phyloP scores from a whole-genome alignment of 192 early-diverging fungal genomes.

The Phlyctochytrium bullatum region DNA sequence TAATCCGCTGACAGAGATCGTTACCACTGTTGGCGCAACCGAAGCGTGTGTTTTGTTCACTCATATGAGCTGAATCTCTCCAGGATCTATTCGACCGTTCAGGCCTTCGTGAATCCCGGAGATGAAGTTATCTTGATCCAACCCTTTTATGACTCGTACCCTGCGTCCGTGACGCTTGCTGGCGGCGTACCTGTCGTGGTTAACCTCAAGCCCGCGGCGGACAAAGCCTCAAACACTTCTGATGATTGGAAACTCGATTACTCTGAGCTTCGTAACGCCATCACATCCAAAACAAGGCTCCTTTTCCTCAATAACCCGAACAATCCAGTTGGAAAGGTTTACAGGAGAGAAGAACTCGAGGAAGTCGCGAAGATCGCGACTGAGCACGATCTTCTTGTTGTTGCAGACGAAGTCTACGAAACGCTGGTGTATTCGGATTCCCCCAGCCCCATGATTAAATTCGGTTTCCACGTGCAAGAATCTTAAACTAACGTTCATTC shows the following conservation, averaged over 20 bases:
- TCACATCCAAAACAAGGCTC: conserved; percentile 77
- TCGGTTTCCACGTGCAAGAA: conserved; percentile 23
- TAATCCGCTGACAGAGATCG: conserved; percentile 76
- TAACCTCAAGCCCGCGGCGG: conserved; percentile 64
- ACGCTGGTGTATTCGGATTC: conserved; percentile 78
- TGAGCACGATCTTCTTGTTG: conserved; percentile 80
- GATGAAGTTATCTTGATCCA: conserved; percentile 92
- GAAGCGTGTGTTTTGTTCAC: conserved; percentile 50
- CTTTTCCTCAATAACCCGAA: conserved; percentile 95
- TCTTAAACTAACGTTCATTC: conserved; percentile 13
- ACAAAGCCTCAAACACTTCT: conserved; percentile 47
- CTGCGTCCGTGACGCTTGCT: conserved; percentile 69
- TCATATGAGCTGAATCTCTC: not conserved
- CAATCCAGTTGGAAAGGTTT: conserved; percentile 68
- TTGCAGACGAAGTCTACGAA: conserved; percentile 93
- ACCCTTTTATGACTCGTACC: conserved; percentile 95
- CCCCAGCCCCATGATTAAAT: conserved; percentile 46
- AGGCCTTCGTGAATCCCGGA: conserved; percentile 67
- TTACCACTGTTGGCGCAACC: conserved; percentile 88
- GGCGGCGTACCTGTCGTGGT: conserved; percentile 86
- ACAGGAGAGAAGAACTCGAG: conserved; percentile 39
- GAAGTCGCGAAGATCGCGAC: conserved; percentile 77
- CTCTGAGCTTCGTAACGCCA: conserved; percentile 69
- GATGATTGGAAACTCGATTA: conserved; percentile 87
- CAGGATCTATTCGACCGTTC: conserved; percentile 72